These are phyloP conservation scores for Komagataella pastoris DNA, from an alignment of 805 yeast genomes.

Conservation along the genomic window DNA sequence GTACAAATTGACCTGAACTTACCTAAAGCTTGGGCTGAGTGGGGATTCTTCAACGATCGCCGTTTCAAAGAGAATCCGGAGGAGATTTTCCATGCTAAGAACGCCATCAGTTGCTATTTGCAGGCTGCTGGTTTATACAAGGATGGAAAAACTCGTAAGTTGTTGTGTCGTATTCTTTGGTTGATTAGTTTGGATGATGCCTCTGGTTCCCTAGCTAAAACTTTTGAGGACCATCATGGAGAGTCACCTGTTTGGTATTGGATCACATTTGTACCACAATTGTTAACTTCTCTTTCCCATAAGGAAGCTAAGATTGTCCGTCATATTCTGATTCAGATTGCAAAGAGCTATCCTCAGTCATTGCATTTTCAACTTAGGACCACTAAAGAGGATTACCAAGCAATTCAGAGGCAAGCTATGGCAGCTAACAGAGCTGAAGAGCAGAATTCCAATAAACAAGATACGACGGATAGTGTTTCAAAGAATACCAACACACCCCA, in stretches of 20 bases:
- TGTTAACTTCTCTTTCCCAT: slow-evolving; percentile 79
- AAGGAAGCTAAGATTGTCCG: slow-evolving; percentile 85
- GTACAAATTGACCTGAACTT: slow-evolving; percentile 89
- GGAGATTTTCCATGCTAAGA: slow-evolving; percentile 75
- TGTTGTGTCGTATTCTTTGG: slow-evolving; percentile 88
- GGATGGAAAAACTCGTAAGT: slow-evolving; percentile 78
- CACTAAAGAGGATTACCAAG: slow-evolving; percentile 86
- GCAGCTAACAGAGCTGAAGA: slow-evolving; percentile 5
- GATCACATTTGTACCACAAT: slow-evolving; percentile 94
- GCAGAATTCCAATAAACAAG: neutral
- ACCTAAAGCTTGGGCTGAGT: slow-evolving; percentile 99
- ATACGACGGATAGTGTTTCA: neutral
- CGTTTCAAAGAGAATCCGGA: slow-evolving; percentile 73
- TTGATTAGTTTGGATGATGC: slow-evolving; percentile 82
- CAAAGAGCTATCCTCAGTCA: slow-evolving; percentile 95
- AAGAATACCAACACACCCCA: slow-evolving; percentile 2
- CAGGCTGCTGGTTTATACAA: slow-evolving; percentile 97
- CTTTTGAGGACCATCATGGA: slow-evolving; percentile 86
- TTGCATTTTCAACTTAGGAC: slow-evolving; percentile 92
- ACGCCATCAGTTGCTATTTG: slow-evolving; percentile 89
- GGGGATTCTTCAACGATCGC: slow-evolving; percentile 94
- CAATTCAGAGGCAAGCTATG: slow-evolving; percentile 62
- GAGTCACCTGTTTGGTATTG: slow-evolving; percentile 99
- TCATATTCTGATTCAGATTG: slow-evolving; percentile 78
- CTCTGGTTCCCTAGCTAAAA: slow-evolving; percentile 65